These are phyloP conservation scores for Drosera capensis DNA, from an alignment of 148 eudicot genomes.

Conservation along the genomic window DNA sequence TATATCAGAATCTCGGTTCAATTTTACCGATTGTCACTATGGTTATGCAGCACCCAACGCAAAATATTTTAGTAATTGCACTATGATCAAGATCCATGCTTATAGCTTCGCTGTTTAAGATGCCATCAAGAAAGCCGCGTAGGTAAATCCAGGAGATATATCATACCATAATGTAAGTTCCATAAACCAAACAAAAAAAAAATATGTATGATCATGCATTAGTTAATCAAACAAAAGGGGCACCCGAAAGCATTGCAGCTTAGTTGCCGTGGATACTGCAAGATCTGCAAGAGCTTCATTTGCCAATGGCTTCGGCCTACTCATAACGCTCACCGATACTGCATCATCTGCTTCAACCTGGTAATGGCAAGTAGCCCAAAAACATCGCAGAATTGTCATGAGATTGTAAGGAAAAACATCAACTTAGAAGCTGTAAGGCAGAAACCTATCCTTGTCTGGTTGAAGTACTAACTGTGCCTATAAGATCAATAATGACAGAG, in stretches of 20 bases:
- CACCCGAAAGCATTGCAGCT: constrained; percentile 90
- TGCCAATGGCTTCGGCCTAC: constrained; percentile 79
- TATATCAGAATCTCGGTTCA: background rate
- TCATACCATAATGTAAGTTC: too few relatives aligned
- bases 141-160: too few relatives aligned
- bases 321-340: constrained; percentile 86
- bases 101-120: too few relatives aligned
- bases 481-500: constrained; percentile 81
- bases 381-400: constrained; percentile 2
- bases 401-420: background rate
- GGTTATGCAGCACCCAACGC: too few relatives aligned
- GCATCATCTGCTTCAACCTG: constrained; percentile 96
- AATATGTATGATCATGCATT: background rate
- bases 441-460: background rate
- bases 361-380: constrained; percentile 4
- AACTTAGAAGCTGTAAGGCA: background rate
- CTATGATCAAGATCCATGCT: too few relatives aligned
- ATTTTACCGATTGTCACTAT: background rate
- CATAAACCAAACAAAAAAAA: background rate
- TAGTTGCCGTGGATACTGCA: constrained; percentile 80
- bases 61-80: too few relatives aligned
- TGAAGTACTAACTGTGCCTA: constrained; percentile 58
- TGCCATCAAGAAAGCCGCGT: too few relatives aligned
- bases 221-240: background rate
- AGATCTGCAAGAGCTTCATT: constrained; percentile 75